phyloP scores from a whole-genome alignment of 1,284 basidiomycete species.

The Phlebopus sp. region DNA sequence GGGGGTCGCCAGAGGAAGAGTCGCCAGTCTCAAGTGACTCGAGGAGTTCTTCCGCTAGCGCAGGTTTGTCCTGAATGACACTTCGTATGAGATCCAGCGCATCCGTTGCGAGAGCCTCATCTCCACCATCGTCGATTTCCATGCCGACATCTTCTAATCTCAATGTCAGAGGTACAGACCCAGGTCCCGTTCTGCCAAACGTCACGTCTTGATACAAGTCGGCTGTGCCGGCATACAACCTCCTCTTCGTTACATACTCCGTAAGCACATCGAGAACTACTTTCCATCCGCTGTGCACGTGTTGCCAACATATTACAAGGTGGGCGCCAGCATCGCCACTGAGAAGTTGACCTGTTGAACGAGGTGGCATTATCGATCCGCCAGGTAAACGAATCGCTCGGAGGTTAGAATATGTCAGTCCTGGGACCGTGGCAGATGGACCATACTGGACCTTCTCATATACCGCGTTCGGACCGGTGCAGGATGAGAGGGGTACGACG shows the following conservation, averaged over 20 bases:
- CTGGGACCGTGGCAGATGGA: conserved; percentile 46
- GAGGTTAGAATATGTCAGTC: conserved; percentile 62
- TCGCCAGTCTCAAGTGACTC: conserved; percentile 53
- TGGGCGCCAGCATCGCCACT: conserved; percentile 68
- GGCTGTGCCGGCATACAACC: conserved; percentile 39
- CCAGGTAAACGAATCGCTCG: conserved; percentile 73
- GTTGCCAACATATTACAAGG: conserved; percentile 78
- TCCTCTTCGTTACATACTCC: conserved; percentile 63
- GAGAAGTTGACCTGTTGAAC: conserved; percentile 68
- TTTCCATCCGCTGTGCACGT: conserved; percentile 80
- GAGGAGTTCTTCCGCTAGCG: conserved; percentile 64
- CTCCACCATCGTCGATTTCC: conserved; percentile 54
- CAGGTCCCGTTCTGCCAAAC: conserved; percentile 42
- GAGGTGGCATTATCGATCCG: conserved; percentile 63
- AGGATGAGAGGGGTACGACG: conserved; percentile 59
- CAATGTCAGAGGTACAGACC: conserved; percentile 43
- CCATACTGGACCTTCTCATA: conserved; percentile 65
- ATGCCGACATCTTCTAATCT: conserved; percentile 68
- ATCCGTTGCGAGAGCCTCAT: conserved; percentile 65
- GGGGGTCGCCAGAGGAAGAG: conserved; percentile 11
- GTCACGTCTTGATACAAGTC: conserved; percentile 50
- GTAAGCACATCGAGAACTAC: conserved; percentile 74
- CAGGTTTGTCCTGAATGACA: conserved; percentile 67
- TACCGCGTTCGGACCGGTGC: conserved; percentile 61
- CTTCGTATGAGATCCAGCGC: conserved; percentile 77